phyloP scores from a whole-genome alignment of 106 monocot species.

The Posidonia australis region DNA sequence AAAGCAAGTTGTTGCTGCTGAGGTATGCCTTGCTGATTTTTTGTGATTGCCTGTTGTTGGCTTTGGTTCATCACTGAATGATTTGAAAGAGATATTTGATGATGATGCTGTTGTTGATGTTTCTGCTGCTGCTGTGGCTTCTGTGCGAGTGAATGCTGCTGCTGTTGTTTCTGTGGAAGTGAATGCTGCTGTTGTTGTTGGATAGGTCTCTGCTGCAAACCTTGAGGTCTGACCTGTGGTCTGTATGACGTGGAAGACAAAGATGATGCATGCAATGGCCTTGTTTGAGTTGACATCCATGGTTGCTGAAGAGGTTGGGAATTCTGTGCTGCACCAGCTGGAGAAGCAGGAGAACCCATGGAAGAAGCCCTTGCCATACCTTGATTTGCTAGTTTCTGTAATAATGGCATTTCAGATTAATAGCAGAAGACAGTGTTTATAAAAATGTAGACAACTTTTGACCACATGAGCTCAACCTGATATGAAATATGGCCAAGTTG shows the following conservation, averaged over 20 bases:
- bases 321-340: constrained; percentile 29
- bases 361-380: constrained; percentile 37
- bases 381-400: constrained; percentile 34
- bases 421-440: no score
- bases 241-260: constrained; percentile 38
- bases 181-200: constrained; percentile 19
- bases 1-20: constrained; percentile 33
- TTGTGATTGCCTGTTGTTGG: constrained; percentile 21
- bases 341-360: constrained; percentile 19
- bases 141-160: no score
- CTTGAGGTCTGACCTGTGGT: constrained; percentile 39
- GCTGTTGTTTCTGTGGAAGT: constrained; percentile 16
- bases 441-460: no score
- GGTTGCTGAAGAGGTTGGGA: constrained; percentile 39
- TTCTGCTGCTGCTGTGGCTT: constrained; percentile 20
- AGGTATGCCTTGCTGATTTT: constrained; percentile 27
- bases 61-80: neutral
- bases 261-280: constrained; percentile 30
- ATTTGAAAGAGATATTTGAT: no score
- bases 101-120: neutral
- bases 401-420: neutral
- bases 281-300: constrained; percentile 37
- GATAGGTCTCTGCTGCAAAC: constrained; percentile 35
- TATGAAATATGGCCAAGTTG: no score
- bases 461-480: no score